Evolutionary conservation across 2,329 filamentous ascomycete genomes (phyloP).

Genomic region (Paramyrothecium roridum): DNA sequence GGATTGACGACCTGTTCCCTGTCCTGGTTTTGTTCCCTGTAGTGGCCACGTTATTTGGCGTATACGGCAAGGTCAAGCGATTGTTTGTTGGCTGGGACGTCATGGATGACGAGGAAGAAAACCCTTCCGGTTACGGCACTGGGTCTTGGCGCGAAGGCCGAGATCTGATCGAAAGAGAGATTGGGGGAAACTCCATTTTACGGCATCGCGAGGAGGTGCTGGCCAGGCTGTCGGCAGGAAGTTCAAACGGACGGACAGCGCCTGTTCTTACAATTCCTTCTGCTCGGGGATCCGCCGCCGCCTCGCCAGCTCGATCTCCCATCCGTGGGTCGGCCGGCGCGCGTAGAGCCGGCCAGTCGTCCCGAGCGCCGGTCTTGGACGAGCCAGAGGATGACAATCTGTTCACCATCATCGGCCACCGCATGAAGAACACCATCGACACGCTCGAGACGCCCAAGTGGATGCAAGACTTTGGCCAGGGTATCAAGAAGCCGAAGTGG

Average conservation of each 20-base stretch:
- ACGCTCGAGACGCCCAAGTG: conserved; percentile 77
- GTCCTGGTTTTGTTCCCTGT: conserved; percentile 85
- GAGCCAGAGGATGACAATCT: conserved; percentile 76
- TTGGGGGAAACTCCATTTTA: conserved; percentile 60
- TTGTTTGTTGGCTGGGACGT: conserved; percentile 75
- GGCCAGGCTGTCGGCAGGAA: conserved; percentile 25
- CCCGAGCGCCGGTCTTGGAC: conserved; percentile 35
- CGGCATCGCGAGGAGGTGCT: conserved; percentile 44
- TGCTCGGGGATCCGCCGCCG: conserved; percentile 27
- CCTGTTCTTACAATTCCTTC: conserved; percentile 48
- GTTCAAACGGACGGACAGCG: conserved; percentile 28
- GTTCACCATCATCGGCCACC: conserved; percentile 77
- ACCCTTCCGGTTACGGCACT: conserved; percentile 64
- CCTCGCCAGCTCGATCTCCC: conserved; percentile 37
- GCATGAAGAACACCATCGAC: conserved; percentile 90
- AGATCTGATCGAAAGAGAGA: conserved; percentile 83
- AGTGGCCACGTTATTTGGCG: conserved; percentile 78
- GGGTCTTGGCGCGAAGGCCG: conserved; percentile 90
- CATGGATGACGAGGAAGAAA: conserved; percentile 70
- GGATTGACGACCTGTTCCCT: conserved; percentile 87
- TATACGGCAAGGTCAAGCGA: conserved; percentile 79
- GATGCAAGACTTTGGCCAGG: conserved; percentile 68
- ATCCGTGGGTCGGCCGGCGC: conserved; percentile 25
- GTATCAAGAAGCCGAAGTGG: conserved; percentile 77
- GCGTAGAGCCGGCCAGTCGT: conserved; percentile 23